A percentile compares a stretch with the other conserved stretches of the same genome.
Conservation (phyloP, 768 basidiomycete genomes). For the Boletus rubroflammeus region DNA sequence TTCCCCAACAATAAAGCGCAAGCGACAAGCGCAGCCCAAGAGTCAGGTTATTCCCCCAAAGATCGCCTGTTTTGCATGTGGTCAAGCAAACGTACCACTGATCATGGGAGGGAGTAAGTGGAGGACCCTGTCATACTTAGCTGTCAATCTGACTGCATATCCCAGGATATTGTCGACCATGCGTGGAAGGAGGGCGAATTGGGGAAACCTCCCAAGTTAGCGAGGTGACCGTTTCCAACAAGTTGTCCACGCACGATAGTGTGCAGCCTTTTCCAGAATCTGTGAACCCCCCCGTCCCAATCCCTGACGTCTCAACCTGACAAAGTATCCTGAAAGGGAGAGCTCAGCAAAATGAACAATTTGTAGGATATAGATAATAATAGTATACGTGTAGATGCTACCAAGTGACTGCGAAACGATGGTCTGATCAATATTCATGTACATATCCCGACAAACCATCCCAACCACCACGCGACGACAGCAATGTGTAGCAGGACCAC, state of each 20-base stretch:
- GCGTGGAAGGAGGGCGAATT: constrained; percentile 53
- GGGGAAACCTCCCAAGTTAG: constrained; percentile 28
- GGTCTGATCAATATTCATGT: constrained; percentile 24
- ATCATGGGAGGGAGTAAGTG: constrained; percentile 70
- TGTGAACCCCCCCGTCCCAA: background rate
- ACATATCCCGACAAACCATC: constrained; percentile 60
- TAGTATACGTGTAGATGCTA: constrained; percentile 10
- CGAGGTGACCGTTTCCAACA: constrained; percentile 2
- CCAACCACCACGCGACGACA: constrained; percentile 70
- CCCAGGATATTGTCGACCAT: constrained; percentile 68
- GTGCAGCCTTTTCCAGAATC: constrained; percentile 5
- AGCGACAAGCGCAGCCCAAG: constrained; percentile 36
- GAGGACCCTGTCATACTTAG: background rate
- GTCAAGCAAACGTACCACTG: constrained; percentile 68
- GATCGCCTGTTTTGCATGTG: constrained; percentile 58
- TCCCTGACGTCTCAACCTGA: background rate
- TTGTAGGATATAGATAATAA: constrained; percentile 10
- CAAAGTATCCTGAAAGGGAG: background rate
- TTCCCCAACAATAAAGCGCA: constrained; percentile 38
- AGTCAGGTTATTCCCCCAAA: constrained; percentile 35
- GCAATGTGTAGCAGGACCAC: constrained; percentile 57
- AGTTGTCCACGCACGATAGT: background rate
- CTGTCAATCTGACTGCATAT: background rate
- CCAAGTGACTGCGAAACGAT: background rate
- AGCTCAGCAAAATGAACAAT: background rate